Evolutionary conservation across 306 rosid species (phyloP).

Genomic region (Canavalia ensiformis): DNA sequence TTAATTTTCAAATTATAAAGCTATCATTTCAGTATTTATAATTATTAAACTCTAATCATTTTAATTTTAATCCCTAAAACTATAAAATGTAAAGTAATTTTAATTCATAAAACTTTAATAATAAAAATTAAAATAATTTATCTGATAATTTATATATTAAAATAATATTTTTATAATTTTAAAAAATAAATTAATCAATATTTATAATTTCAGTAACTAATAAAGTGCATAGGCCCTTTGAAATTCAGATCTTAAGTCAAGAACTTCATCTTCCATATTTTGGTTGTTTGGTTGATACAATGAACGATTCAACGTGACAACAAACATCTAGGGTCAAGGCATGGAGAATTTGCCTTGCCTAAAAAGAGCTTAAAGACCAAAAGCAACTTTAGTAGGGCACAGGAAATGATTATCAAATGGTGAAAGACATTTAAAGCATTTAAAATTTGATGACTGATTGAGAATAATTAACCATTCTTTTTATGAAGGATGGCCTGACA

Average conservation of each 20-base stretch:
- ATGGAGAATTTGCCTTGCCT: conserved; percentile 31
- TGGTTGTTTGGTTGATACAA: conserved; percentile 3
- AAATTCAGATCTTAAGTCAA: background rate
- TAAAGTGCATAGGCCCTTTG: background rate
- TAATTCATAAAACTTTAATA: too few species aligned
- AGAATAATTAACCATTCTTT: conserved; percentile 19
- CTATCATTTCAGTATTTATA: too few species aligned
- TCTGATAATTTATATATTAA: too few species aligned
- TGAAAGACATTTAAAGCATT: conserved; percentile 38
- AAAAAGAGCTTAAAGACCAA: conserved; percentile 42
- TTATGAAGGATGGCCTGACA: conserved; percentile 26
- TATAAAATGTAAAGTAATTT: too few species aligned
- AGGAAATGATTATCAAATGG: conserved; percentile 40
- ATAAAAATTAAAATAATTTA: too few species aligned
- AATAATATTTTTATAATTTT: too few species aligned
- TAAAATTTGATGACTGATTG: conserved; percentile 9
- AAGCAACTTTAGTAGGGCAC: conserved; percentile 41
- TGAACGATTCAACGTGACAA: conserved; percentile 25
- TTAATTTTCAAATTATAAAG: too few species aligned
- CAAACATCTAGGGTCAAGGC: conserved; percentile 2
- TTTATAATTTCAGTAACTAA: too few species aligned
- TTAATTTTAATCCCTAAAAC: too few species aligned
- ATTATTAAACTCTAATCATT: too few species aligned
- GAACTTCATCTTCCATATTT: background rate
- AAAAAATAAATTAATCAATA: too few species aligned